Evolutionary conservation across 352 stramenopile genomes (phyloP), one percentile per base, ranked within the genome.

Genomic region (Globisporangium spinosum): DNA sequence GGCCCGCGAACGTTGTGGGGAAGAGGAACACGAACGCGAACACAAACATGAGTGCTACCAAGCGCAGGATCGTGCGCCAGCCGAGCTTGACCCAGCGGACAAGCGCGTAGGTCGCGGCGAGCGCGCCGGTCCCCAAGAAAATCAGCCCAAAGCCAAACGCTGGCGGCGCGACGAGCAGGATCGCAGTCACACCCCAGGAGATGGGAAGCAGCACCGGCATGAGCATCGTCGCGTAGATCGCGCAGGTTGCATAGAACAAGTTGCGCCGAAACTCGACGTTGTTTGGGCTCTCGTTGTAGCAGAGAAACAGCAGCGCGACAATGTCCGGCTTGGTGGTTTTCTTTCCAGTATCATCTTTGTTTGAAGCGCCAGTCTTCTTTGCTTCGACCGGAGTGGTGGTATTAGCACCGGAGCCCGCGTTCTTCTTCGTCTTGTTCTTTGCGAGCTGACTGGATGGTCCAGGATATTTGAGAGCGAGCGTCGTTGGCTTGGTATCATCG

Each of bases 11-110:
- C 8, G 83, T 93, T 17, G 85, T 76, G 0, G 81, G 81, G 67
- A 96, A 90, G 35, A 96, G 74, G 55, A 94, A 96, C 20, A 89
- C 77, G 29, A 96, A 91, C 8, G 82, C 77, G 17, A 75, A 88
- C 3, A 74, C 61, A 64, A 93, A 91, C 9, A 84, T 64, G 2
- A 82, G 35, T 0, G 66, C 69, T 22, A 94, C 86, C 15, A 91
- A 70, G 25, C 59, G 55, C 10, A 93, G 68, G 15, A 91, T 79
- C 12, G 68, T 70, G 51, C 89, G 83, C 89, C 89, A 96, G 23
- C 85, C 87, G 69, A 91, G 89, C 8, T 73, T 77, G 3, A 78
- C 66, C 89, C 89, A 96, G 5, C 87, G 72, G 4, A 77, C 56
- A 9, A 84, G 61, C 8, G 71, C 87, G 54, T 91, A 94, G 32